Conservation (phyloP, 352 stramenopile species). For the Thalassiosira mediterranea region DNA sequence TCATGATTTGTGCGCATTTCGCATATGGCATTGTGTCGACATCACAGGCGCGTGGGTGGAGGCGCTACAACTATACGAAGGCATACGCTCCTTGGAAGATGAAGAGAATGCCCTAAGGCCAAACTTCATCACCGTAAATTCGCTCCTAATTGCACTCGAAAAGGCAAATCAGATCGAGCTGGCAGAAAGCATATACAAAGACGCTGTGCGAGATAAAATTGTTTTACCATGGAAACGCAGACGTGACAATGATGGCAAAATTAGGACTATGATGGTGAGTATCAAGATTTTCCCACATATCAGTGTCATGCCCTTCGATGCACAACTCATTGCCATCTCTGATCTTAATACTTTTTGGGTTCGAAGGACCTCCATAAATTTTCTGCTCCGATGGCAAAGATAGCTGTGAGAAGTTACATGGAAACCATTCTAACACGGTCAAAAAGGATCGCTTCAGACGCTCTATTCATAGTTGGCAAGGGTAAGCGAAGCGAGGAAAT, state of each 20-base stretch:
- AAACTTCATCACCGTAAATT: conserved; percentile 73
- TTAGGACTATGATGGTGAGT: conserved; percentile 58
- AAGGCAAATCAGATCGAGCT: conserved; percentile 71
- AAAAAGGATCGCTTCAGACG: conserved; percentile 33
- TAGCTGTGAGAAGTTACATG: conserved; percentile 64
- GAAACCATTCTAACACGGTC: conserved; percentile 28
- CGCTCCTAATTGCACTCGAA: conserved; percentile 69
- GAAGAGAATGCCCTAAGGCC: conserved; percentile 39
- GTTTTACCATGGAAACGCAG: conserved; percentile 59
- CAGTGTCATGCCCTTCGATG: too few relatives aligned
- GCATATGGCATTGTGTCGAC: too few relatives aligned
- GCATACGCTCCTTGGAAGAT: conserved; percentile 47
- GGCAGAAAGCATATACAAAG: conserved; percentile 64
- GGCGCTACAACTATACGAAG: conserved; percentile 72
- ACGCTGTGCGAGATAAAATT: conserved; percentile 58
- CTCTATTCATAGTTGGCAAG: conserved; percentile 71
- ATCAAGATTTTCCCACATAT: too few relatives aligned
- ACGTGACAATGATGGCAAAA: conserved; percentile 36
- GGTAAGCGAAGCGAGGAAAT: conserved; percentile 49
- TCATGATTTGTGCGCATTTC: too few relatives aligned
- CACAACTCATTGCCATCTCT: too few relatives aligned
- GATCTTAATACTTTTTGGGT: too few relatives aligned
- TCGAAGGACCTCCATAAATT: conserved; percentile 80
- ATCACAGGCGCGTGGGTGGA: conserved; percentile 75
- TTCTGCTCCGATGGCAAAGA: conserved; percentile 62